Evolutionary conservation across 257 asterid species (phyloP).

Genomic region (Penstemon barbatus): DNA sequence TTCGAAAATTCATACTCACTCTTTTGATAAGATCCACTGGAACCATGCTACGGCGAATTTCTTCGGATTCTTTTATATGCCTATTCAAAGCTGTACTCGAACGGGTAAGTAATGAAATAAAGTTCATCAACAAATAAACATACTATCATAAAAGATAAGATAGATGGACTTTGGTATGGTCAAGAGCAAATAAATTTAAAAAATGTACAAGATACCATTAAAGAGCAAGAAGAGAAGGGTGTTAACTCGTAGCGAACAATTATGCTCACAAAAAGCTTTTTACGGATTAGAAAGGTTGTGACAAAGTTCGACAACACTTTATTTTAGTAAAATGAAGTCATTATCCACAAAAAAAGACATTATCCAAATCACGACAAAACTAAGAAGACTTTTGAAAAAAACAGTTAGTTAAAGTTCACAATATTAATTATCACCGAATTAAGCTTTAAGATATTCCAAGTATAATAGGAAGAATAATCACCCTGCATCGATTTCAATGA

Average conservation of each 20-base stretch:
- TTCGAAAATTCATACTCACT: constrained; percentile 39
- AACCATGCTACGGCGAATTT: constrained; percentile 66
- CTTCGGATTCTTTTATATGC: constrained; percentile 74
- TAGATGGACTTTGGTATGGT: neutral
- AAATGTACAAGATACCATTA: neutral
- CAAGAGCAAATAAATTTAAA: neutral
- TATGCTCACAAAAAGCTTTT: too few species aligned
- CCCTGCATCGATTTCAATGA: neutral
- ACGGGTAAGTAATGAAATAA: constrained; percentile 2
- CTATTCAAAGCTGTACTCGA: constrained; percentile 53
- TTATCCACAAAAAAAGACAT: neutral
- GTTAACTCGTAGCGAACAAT: too few species aligned
- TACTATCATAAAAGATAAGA: neutral
- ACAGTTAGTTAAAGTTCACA: neutral
- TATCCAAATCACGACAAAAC: neutral
- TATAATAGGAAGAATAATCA: constrained; percentile 1
- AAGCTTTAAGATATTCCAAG: neutral
- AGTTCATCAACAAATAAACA: constrained; percentile 14
- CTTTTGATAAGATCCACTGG: constrained; percentile 85
- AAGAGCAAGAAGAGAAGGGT: neutral
- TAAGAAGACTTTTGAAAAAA: neutral
- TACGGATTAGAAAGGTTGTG: too few species aligned
- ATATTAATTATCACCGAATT: neutral
- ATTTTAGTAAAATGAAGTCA: neutral
- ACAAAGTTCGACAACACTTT: too few species aligned